A percentile compares a stretch with the other conserved stretches of the same genome.
Evolutionary conservation across 2,329 filamentous ascomycete species (phyloP).

Genomic region (Parastagonospora nodorum): DNA sequence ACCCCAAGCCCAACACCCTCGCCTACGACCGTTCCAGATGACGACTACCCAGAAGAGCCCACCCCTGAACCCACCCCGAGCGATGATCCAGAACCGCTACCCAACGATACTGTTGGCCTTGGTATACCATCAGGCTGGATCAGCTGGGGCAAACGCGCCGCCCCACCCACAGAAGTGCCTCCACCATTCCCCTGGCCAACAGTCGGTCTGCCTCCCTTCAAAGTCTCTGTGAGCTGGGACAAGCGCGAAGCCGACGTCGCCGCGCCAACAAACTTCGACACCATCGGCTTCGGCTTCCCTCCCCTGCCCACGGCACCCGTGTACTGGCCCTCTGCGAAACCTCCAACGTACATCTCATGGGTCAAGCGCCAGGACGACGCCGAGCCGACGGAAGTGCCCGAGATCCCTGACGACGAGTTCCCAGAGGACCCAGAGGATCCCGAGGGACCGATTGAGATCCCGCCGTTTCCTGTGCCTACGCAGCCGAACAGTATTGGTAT

Average conservation of each 20-base stretch:
- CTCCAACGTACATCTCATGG: conserved; percentile 10
- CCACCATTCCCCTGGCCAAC: conserved; percentile 2
- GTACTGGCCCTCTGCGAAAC: no score
- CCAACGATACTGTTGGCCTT: conserved; percentile 12
- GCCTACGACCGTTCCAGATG: conserved; percentile 4
- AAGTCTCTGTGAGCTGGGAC: conserved; percentile 10
- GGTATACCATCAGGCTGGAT: conserved; percentile 13
- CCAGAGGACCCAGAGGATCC: conserved; percentile 7
- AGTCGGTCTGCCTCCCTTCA: conserved; percentile 3
- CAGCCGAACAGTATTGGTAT: conserved; percentile 13
- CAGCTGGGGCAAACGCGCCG: conserved; percentile 14
- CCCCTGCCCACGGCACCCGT: background rate
- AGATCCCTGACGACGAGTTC: conserved; percentile 5
- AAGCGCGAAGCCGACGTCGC: conserved; percentile 7
- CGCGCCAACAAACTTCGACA: no score
- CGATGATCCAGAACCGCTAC: conserved; percentile 1
- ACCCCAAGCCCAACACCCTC: conserved; percentile 3
- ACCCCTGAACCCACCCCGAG: conserved; percentile 3
- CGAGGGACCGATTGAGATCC: conserved; percentile 2
- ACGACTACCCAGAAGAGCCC: background rate
- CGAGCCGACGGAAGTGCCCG: background rate
- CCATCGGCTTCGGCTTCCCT: conserved; percentile 4
- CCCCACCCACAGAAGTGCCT: background rate
- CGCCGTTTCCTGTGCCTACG: conserved; percentile 4
- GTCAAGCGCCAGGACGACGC: conserved; percentile 18